Conservation (phyloP, 805 yeast species). For the Lipomyces lipofer region DNA sequence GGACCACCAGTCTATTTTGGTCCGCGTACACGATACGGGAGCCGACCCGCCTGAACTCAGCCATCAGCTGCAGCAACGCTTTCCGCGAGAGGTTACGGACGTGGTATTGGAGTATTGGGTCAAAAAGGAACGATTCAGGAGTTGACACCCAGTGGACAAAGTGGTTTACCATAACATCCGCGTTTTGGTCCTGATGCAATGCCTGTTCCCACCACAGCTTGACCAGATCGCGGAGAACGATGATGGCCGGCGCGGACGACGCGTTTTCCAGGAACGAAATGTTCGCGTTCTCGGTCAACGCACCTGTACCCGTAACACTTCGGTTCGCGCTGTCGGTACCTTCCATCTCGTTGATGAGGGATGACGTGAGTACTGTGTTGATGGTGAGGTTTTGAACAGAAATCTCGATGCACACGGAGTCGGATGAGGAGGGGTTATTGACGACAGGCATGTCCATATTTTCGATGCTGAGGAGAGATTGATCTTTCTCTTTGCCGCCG, state of each 20-base stretch:
- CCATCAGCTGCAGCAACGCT: constrained; percentile 73
- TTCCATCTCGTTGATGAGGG: constrained; percentile 82
- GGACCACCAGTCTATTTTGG: constrained; percentile 68
- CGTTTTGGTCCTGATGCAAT: constrained; percentile 60
- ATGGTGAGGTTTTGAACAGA: constrained; percentile 76
- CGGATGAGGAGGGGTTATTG: constrained; percentile 76
- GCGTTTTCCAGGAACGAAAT: constrained; percentile 71
- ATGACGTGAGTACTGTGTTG: constrained; percentile 82
- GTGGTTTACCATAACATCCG: constrained; percentile 79
- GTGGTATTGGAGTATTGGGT: constrained; percentile 78
- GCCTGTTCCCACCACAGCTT: constrained; percentile 96
- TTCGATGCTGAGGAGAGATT: constrained; percentile 49
- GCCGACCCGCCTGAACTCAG: constrained; percentile 79
- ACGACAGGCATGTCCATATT: constrained; percentile 69
- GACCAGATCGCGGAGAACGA: constrained; percentile 69
- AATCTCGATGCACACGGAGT: constrained; percentile 74
- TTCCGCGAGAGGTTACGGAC: constrained; percentile 83
- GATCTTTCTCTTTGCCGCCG: constrained; percentile 77
- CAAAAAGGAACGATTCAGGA: constrained; percentile 70
- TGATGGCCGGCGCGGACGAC: constrained; percentile 72
- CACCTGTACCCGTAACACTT: constrained; percentile 39
- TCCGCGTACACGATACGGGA: constrained; percentile 77
- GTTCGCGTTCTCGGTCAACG: constrained; percentile 14
- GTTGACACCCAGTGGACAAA: constrained; percentile 86
- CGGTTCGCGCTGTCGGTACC: constrained; percentile 72